phyloP scores from a whole-genome alignment of 1,139 yeast species.

The Blastobotrys indianensis region DNA sequence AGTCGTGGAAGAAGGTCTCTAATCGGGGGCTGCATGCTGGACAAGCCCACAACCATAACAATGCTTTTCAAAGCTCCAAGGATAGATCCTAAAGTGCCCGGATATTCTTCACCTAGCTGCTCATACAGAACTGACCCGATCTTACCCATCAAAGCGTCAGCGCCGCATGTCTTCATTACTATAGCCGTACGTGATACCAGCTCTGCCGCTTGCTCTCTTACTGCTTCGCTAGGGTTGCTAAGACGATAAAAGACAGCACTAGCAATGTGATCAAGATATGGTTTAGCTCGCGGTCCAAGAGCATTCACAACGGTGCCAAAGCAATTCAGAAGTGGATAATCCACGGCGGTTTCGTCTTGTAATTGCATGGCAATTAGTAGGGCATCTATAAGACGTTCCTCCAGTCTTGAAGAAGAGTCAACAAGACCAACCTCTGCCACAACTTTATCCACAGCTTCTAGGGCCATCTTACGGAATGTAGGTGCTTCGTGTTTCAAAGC shows the following conservation, averaged over 20 bases:
- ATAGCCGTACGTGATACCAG: constrained; percentile 63
- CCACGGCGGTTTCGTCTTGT: constrained; percentile 65
- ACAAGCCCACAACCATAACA: constrained; percentile 48
- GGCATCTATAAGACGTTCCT: constrained; percentile 72
- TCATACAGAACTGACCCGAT: constrained; percentile 78
- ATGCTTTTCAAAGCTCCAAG: constrained; percentile 61
- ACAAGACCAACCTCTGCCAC: constrained; percentile 43
- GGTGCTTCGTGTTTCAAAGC: constrained; percentile 79
- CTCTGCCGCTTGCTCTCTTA: constrained; percentile 84
- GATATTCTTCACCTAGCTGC: constrained; percentile 90
- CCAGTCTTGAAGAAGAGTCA: constrained; percentile 53
- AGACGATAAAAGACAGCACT: constrained; percentile 69
- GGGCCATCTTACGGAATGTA: constrained; percentile 70
- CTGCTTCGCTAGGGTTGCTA: constrained; percentile 64
- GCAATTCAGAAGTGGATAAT: constrained; percentile 52
- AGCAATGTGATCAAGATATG: constrained; percentile 69
- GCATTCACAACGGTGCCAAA: constrained; percentile 64
- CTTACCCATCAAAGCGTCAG: constrained; percentile 56
- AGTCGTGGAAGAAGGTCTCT: constrained; percentile 79
- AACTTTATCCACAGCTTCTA: constrained; percentile 56
- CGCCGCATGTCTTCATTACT: constrained; percentile 61
- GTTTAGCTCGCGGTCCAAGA: constrained; percentile 62
- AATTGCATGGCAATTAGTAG: constrained; percentile 79
- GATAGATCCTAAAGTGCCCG: constrained; percentile 86
- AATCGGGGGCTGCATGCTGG: constrained; percentile 72